Base-by-base conservation (phyloP, 108 stramenopile genomes). In the Nitzschia sp. region DNA sequence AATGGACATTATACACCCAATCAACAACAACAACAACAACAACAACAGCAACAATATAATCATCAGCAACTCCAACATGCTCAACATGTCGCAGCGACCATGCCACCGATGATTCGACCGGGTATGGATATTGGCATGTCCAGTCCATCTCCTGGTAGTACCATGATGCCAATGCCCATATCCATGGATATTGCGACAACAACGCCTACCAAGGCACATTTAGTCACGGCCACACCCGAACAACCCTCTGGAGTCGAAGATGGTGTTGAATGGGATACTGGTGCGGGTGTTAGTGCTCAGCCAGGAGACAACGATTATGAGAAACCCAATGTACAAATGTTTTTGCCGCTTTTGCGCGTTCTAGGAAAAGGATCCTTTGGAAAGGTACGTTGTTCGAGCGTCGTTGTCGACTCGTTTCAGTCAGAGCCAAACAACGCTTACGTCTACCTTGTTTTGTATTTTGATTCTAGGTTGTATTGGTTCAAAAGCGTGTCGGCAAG, bases 281-380 rank as follows among this genome's bases (percentile, higher is more conserved):
- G 54, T 29, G 66, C 76, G 17, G 64, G 33, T 29, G 31, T 59
- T 2, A 45, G 28, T 34, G 19, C 59, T 15, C n/a, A n/a, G n/a
- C 33, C 28, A 5, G 71, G 34, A 30, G 8, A 31, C n/a, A 1
- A 21, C 2, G 38, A 34, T 24, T 49, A 68, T 4, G 83, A 85
- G 46, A 82, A 82, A 63, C 92, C 92, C 13, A 88, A 88, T 72
- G 82, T 94, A 17, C 74, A 86, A 72, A 91, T 88, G 88, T 90
- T 94, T 69, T 78, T 93, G 38, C 82, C 90, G 11, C 75, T 92
- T 2, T 59, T 97, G 36, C 80, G 93, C 25, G 96, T 97, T 33
- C 77, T 95, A 32, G 94, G 94, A n/a, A 88, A 92, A 49, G 94
- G 94, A 33, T 88, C 88, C 3, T 95, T 95, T 82, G 94, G 94